These are phyloP conservation scores for Paraphaeosphaeria minitans DNA, from an alignment of 2,329 filamentous ascomycete species.

Conservation along the genomic window DNA sequence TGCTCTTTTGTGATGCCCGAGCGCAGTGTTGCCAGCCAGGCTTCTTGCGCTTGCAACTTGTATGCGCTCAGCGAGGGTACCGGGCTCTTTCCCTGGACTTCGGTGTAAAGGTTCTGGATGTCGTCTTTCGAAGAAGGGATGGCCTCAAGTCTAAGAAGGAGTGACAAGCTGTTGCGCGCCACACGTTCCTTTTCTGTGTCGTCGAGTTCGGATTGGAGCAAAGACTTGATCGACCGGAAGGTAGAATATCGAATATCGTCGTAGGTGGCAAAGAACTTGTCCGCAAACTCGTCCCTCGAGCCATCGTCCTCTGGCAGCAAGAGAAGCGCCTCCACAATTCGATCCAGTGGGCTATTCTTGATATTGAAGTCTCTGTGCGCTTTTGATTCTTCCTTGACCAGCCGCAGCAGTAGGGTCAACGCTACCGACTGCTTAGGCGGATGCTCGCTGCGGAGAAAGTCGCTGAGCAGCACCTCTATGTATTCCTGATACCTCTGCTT, in stretches of 20 bases:
- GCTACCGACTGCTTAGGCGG: slow-evolving; percentile 69
- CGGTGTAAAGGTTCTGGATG: slow-evolving; percentile 70
- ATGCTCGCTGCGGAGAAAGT: slow-evolving; percentile 65
- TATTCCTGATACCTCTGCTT: slow-evolving; percentile 76
- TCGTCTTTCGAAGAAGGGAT: slow-evolving; percentile 71
- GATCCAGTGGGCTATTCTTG: slow-evolving; percentile 68
- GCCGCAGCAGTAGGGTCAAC: slow-evolving; percentile 79
- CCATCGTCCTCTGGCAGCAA: slow-evolving; percentile 61
- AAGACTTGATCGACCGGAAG: slow-evolving; percentile 71
- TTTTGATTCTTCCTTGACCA: slow-evolving; percentile 74
- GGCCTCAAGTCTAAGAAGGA: slow-evolving; percentile 71
- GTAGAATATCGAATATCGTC: slow-evolving; percentile 87
- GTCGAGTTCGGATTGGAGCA: slow-evolving; percentile 40
- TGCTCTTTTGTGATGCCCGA: slow-evolving; percentile 71
- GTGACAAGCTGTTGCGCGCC: slow-evolving; percentile 61
- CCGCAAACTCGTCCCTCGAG: slow-evolving; percentile 72
- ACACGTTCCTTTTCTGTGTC: slow-evolving; percentile 27
- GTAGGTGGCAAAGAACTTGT: slow-evolving; percentile 78
- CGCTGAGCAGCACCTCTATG: slow-evolving; percentile 62
- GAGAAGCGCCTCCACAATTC: slow-evolving; percentile 68
- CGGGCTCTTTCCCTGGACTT: slow-evolving; percentile 67
- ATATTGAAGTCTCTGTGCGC: slow-evolving; percentile 63
- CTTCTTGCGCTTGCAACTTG: slow-evolving; percentile 80
- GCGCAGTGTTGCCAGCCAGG: slow-evolving; percentile 80
- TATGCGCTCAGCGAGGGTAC: slow-evolving; percentile 68